Base-by-base conservation (phyloP, 1,284 basidiomycete species). In the Ceratobasidium sp. region DNA sequence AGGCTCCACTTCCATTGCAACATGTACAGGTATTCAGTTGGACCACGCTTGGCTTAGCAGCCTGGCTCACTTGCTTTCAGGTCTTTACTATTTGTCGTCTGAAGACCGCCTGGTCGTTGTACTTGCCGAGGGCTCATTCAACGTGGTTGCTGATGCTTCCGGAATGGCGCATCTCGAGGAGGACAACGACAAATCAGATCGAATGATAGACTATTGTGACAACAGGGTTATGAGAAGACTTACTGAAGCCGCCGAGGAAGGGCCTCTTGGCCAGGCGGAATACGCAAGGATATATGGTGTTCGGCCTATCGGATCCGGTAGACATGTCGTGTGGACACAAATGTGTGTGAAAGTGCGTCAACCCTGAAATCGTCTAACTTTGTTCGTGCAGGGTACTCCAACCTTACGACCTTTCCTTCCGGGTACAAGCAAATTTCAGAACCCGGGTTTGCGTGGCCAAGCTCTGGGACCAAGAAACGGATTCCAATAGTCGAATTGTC, bases 81-180 rank as follows among this genome's bases (percentile, higher is more conserved):
- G 92, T 0, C 77, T 91, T 39, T 79, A 82, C 26, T 89, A 91
- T 77, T 76, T 85, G 18, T n/a, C n/a, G n/a, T 78, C 80, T 14
- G 79, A 79, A 53, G 90, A 92, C 77, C 72, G 80, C 2, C 79
- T 91, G 45, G 72, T 91, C 18, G 74, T 92, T 39, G 82, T 85
- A 5, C 82, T 92, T 12, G 83, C 85, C 55, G 91, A 93, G 76
- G 91, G 92, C 2, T 88, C 90, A 8, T 84, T 90, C 75, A 87
- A 90, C 78, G 84, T 84, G 55, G 78, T 92, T 69, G 83, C 84
- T 73, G 77, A 82, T 62, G 32, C 91, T 36, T 85, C 85, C 21
- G 26, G 45, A 14, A 60, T 26, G 12, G 69, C 57, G n/a, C n/a
- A 52, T 45, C 43, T 65, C 34, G 21, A 59, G 26, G 45, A 30